Evolutionary conservation across 2,329 filamentous ascomycete species (phyloP).

Genomic region (Alternaria rosae): DNA sequence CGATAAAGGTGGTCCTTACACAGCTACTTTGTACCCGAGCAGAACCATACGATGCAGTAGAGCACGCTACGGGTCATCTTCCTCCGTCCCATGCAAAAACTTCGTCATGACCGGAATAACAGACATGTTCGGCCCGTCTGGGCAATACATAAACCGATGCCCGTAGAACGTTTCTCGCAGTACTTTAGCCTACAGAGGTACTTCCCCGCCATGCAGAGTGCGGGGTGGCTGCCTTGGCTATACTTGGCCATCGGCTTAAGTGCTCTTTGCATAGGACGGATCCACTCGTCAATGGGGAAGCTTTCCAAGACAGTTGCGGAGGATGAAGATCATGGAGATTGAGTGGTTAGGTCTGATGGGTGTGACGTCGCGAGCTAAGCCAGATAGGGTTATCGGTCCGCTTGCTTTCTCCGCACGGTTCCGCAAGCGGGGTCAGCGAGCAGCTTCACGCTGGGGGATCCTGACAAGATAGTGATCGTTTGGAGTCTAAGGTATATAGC

Average conservation of each 20-base stretch:
- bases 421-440: constrained; percentile 3
- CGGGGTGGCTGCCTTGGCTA: constrained; percentile 33
- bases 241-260: constrained; percentile 14
- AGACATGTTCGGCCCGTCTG: constrained; percentile 6
- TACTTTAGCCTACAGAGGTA: constrained; percentile 12
- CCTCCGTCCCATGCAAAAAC: constrained; percentile 4
- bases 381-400: not conserved
- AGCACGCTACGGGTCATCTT: constrained; percentile 8
- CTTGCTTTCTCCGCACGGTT: constrained; percentile 3
- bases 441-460: not conserved
- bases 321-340: not conserved
- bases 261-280: not conserved
- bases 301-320: not conserved
- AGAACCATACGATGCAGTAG: not conserved
- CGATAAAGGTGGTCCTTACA: not conserved
- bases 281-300: constrained; percentile 1
- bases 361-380: constrained; percentile 10
- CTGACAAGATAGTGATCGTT: not conserved
- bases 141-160: constrained; percentile 13
- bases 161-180: not conserved
- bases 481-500: not conserved
- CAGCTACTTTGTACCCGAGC: constrained; percentile 7
- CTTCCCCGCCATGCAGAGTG: constrained; percentile 24
- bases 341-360: not conserved
- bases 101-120: constrained; percentile 15